Percentiles rank a stretch among this genome's conserved stretches.
These are phyloP conservation scores for Diaporthe longicolla DNA, from an alignment of 2,329 filamentous ascomycete species.

Conservation along the genomic window DNA sequence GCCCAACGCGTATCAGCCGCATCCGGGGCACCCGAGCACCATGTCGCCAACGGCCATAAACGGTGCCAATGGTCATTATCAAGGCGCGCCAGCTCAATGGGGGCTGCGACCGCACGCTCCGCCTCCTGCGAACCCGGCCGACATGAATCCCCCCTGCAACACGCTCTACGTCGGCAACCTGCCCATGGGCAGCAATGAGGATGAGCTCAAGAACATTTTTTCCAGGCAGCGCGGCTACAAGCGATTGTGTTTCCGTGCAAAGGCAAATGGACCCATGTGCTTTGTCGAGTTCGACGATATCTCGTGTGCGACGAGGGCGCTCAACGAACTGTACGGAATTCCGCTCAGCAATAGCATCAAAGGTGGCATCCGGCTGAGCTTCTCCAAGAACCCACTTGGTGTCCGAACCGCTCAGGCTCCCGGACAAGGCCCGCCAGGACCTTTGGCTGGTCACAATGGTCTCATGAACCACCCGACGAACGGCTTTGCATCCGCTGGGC, in stretches of 20 bases:
- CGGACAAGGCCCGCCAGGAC: slow-evolving; percentile 55
- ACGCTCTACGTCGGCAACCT: slow-evolving; percentile 98
- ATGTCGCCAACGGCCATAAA: slow-evolving; percentile 72
- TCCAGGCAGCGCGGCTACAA: slow-evolving; percentile 96
- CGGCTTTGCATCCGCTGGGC: slow-evolving; percentile 78
- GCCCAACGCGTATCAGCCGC: slow-evolving; percentile 51
- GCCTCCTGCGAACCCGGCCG: slow-evolving; percentile 91
- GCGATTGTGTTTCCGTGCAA: slow-evolving; percentile 92
- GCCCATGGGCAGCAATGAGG: slow-evolving; percentile 91
- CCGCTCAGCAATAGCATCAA: slow-evolving; percentile 92
- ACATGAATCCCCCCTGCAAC: slow-evolving; percentile 98
- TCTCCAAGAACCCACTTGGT: slow-evolving; percentile 96
- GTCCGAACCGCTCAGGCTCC: slow-evolving; percentile 84
- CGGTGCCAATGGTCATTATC: slow-evolving; percentile 46
- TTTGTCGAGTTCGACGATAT: slow-evolving; percentile 98
- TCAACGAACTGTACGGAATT: slow-evolving; percentile 90
- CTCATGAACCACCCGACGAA: slow-evolving; percentile 67
- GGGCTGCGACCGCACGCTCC: slow-evolving; percentile 22
- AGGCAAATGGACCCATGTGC: slow-evolving; percentile 97
- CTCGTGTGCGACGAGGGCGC: slow-evolving; percentile 89
- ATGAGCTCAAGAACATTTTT: slow-evolving; percentile 94
- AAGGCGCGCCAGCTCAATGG: slow-evolving; percentile 5
- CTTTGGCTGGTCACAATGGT: slow-evolving; percentile 70
- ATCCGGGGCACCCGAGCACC: slow-evolving; percentile 59
- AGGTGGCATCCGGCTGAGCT: slow-evolving; percentile 94